Base-by-base conservation (phyloP, 495 filamentous ascomycete species). In the Tuber brumale region DNA sequence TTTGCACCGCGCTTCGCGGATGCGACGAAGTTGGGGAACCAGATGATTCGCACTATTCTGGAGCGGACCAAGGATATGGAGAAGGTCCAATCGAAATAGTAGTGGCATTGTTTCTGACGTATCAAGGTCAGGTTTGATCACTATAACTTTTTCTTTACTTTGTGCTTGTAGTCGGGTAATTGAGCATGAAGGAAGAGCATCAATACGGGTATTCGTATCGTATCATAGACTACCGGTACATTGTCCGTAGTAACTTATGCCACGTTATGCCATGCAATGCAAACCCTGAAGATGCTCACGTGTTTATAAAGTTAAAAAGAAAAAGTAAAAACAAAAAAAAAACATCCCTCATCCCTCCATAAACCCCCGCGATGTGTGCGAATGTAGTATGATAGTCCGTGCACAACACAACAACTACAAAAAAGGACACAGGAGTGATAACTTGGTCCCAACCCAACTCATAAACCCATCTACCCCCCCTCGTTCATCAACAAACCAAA, bases 11-110 rank as follows among this genome's bases (percentile, higher is more conserved):
- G 94, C 70, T 97, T 98, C 83, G 87, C 89, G 1, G 94, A 94
- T 79, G 95, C 95, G 10, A 91, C 89, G 37, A 90, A 88, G 82
- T 86, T 99, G 35, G 95, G 95, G 7, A 97, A 98, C 82, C 91
- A 94, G 81, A 99, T 99, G 95, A 97, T 98, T 84, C 93, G 90
- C 86, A 94, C 93, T 19, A 97, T 99, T 72, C 84, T 97, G 76
- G 93, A 94, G 85, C 95, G 94, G 86, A 93, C 89, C 27, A 86
- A 84, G 76, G 84, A 85, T 79, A 72, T 76, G 66, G 77, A 74
- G 70, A n/a, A 76, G 69, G 74, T 70, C 31, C 44, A 27, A 31
- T 66, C 27, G 57, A 27, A 31, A 10, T n/a, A 61, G 23, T 61
- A 61, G 23, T 61, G 48, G 48, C 9, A 12, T 57, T n/a, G 23